Conservation (phyloP, 148 eudicot species). For the Selenicereus undatus region DNA sequence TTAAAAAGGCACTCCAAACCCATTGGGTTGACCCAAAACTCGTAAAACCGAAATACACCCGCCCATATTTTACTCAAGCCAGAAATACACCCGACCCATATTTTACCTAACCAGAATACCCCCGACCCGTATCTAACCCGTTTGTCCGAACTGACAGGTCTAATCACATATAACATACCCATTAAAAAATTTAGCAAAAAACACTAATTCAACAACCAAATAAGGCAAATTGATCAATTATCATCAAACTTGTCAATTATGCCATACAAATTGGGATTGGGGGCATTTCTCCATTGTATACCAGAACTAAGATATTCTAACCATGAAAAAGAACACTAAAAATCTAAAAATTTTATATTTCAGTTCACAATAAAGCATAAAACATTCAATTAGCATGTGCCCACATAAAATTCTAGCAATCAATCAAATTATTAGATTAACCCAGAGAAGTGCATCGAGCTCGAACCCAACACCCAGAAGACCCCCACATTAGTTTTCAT, state of each 20-base stretch:
- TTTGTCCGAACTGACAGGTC: too few relatives aligned
- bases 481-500: neutral
- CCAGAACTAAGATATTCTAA: too few relatives aligned
- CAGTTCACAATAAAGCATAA: neutral
- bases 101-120: too few relatives aligned
- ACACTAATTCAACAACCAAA: neutral
- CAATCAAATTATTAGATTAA: neutral
- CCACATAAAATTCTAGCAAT: neutral
- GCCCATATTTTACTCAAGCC: too few relatives aligned
- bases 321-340: neutral
- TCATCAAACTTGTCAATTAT: too few relatives aligned
- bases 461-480: neutral
- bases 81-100: too few relatives aligned
- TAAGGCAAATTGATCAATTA: neutral
- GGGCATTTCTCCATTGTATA: too few relatives aligned
- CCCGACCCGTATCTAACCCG: too few relatives aligned
- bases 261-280: too few relatives aligned
- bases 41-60: too few relatives aligned
- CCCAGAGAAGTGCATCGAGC: neutral
- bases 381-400: neutral
- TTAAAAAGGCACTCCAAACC: too few relatives aligned
- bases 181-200: neutral
- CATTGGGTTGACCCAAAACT: too few relatives aligned
- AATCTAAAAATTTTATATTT: neutral
- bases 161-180: neutral